These are phyloP conservation scores for Elaphomyces granulatus DNA, from an alignment of 495 filamentous ascomycete species.

Conservation along the genomic window DNA sequence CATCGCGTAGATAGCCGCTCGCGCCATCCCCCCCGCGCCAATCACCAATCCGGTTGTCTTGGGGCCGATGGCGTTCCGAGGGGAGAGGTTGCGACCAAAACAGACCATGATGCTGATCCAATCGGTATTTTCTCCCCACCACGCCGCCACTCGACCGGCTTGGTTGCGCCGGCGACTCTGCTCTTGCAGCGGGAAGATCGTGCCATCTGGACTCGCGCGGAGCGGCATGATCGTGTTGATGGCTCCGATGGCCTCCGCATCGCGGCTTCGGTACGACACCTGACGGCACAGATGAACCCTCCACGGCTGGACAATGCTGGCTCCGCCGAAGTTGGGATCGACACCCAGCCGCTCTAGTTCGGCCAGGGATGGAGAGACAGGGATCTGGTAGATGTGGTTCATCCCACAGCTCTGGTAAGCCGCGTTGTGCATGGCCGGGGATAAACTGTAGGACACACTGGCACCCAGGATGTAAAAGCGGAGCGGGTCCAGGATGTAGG, in stretches of 20 bases:
- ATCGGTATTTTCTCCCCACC: conserved; percentile 78
- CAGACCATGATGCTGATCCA: conserved; percentile 64
- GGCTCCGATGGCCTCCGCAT: conserved; percentile 67
- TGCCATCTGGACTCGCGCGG: conserved; percentile 44
- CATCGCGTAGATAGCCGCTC: conserved; percentile 66
- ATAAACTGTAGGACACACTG: conserved; percentile 59
- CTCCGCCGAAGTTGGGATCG: conserved; percentile 56
- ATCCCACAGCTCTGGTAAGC: conserved; percentile 58
- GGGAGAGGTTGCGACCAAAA: conserved; percentile 60
- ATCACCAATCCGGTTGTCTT: conserved; percentile 58
- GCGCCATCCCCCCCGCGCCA: conserved; percentile 71
- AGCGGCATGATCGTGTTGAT: conserved; percentile 73
- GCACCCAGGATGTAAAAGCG: conserved; percentile 64
- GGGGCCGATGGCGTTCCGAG: conserved; percentile 59
- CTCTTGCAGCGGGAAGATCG: conserved; percentile 47
- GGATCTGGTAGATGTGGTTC: conserved; percentile 54
- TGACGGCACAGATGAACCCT: conserved; percentile 57
- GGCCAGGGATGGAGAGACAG: conserved; percentile 47
- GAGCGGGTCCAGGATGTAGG: conserved; percentile 47
- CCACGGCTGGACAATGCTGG: conserved; percentile 60
- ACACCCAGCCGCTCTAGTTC: conserved; percentile 46
- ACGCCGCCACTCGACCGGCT: conserved; percentile 46
- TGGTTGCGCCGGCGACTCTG: conserved; percentile 51
- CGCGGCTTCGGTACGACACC: conserved; percentile 52
- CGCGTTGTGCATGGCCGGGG: conserved; percentile 67